These are phyloP conservation scores for Candida boleticola DNA, from an alignment of 805 yeast species.

Conservation along the genomic window DNA sequence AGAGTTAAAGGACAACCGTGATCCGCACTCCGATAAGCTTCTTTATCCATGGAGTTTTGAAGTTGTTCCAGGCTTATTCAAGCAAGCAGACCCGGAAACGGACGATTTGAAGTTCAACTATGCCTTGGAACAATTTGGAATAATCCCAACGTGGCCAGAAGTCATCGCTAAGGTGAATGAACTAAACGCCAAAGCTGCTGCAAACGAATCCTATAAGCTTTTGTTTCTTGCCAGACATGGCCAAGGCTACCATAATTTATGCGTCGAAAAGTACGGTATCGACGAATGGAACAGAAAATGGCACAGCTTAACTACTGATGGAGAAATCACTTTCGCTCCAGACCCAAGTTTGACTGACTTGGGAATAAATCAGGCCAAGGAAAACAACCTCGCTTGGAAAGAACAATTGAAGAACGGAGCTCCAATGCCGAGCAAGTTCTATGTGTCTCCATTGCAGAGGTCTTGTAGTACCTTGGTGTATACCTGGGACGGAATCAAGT, in stretches of 20 bases:
- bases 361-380: slow-evolving; percentile 45
- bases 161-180: slow-evolving; percentile 25
- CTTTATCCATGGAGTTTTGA: slow-evolving; percentile 32
- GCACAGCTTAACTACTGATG: slow-evolving; percentile 45
- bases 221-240: slow-evolving; percentile 53
- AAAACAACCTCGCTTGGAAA: slow-evolving; percentile 41
- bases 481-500: slow-evolving; percentile 41
- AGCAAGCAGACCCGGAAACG: slow-evolving; percentile 41
- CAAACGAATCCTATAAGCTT: slow-evolving; percentile 40
- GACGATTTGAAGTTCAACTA: slow-evolving; percentile 43
- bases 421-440: slow-evolving; percentile 41
- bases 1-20: background rate
- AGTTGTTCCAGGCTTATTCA: slow-evolving; percentile 41
- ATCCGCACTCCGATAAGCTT: background rate
- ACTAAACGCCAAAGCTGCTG: slow-evolving; percentile 30
- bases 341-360: slow-evolving; percentile 49
- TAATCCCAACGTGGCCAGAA: slow-evolving; percentile 33
- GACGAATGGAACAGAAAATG: slow-evolving; percentile 46
- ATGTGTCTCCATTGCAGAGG: slow-evolving; percentile 51
- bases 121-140: slow-evolving; percentile 44
- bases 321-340: slow-evolving; percentile 48
- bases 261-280: slow-evolving; percentile 45
- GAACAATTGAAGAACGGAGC: slow-evolving; percentile 27
- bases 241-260: slow-evolving; percentile 52
- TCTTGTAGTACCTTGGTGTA: slow-evolving; percentile 47